These are phyloP conservation scores for Xylaria arbuscula DNA, from an alignment of 2,329 filamentous ascomycete genomes.

Conservation along the genomic window DNA sequence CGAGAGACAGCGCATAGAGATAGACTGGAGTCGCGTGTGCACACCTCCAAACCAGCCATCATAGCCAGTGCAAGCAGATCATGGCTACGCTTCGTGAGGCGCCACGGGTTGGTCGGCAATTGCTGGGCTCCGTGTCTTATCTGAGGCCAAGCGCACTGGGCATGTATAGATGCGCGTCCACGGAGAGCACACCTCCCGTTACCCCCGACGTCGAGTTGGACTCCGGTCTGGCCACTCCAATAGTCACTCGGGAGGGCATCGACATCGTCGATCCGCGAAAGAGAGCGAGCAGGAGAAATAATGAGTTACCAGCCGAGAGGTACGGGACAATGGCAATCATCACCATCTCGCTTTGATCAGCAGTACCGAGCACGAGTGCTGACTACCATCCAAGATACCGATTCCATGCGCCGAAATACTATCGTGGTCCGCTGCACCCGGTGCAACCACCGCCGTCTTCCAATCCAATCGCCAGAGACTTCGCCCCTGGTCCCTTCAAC, in stretches of 20 bases:
- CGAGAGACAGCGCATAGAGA: slow-evolving; percentile 6
- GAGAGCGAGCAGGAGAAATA: slow-evolving; percentile 49
- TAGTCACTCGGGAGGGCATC: slow-evolving; percentile 51
- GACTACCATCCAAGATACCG: slow-evolving; percentile 75
- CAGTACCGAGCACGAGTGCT: slow-evolving; percentile 10
- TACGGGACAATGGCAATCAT: slow-evolving; percentile 28
- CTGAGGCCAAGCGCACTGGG: slow-evolving; percentile 41
- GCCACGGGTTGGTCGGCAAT: slow-evolving; percentile 45
- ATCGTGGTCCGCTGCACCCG: slow-evolving; percentile 92
- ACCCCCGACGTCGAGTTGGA: slow-evolving; percentile 63
- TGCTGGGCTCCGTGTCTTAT: slow-evolving; percentile 42
- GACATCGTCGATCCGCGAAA: slow-evolving; percentile 62
- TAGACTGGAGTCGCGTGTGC: slow-evolving; percentile 17
- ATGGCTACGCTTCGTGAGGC: slow-evolving; percentile 48
- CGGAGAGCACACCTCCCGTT: slow-evolving; percentile 53
- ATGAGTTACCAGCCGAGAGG: slow-evolving; percentile 45
- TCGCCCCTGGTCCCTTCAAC: slow-evolving; percentile 90
- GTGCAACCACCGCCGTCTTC: slow-evolving; percentile 89
- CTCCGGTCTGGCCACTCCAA: slow-evolving; percentile 60
- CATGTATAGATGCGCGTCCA: slow-evolving; percentile 60
- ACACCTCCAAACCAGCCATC: slow-evolving; percentile 16
- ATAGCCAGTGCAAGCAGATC: slow-evolving; percentile 23
- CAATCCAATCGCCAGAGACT: slow-evolving; percentile 87
- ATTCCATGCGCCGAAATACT: slow-evolving; percentile 92
- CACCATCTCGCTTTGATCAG: background rate